phyloP scores from a whole-genome alignment of 805 yeast species.

The Saturnispora serradocipensis region DNA sequence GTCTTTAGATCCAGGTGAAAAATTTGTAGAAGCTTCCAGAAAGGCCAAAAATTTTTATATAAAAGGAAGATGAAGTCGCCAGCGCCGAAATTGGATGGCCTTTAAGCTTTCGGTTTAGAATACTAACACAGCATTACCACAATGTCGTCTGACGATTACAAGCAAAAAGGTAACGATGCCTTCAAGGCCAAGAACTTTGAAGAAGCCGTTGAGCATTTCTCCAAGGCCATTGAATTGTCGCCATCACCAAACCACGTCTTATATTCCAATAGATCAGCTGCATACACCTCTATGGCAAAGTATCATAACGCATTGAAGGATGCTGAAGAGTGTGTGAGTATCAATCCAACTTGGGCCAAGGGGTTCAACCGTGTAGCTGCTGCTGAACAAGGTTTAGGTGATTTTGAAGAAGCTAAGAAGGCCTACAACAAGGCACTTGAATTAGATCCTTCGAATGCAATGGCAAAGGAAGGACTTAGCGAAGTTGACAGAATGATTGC shows the following conservation, averaged over 20 bases:
- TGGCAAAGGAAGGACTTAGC: conserved; percentile 76
- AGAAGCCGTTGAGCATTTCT: conserved; percentile 70
- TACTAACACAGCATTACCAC: not conserved
- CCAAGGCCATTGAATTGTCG: conserved; percentile 81
- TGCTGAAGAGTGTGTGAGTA: conserved; percentile 73
- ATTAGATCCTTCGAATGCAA: conserved; percentile 70
- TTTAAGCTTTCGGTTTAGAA: no score
- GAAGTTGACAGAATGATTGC: conserved; percentile 55
- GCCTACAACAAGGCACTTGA: conserved; percentile 73
- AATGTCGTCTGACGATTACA: conserved; percentile 66
- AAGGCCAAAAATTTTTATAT: not conserved
- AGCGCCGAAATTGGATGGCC: not conserved
- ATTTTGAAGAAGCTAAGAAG: conserved; percentile 62
- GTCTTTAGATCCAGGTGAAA: not conserved
- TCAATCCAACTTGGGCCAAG: conserved; percentile 88
- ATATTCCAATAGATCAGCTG: conserved; percentile 89
- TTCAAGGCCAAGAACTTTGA: conserved; percentile 80
- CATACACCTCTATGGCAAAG: conserved; percentile 70
- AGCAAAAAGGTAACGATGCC: conserved; percentile 89
- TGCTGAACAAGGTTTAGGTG: conserved; percentile 81
- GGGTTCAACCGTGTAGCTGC: conserved; percentile 92
- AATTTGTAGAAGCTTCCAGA: conserved; percentile 1
- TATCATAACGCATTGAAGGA: conserved; percentile 71
- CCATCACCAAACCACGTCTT: conserved; percentile 83
- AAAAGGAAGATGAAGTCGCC: not conserved